A percentile compares a stretch with the other conserved stretches of the same genome.
phyloP scores from a whole-genome alignment of 768 basidiomycete genomes.

The Suillus tomentosus region DNA sequence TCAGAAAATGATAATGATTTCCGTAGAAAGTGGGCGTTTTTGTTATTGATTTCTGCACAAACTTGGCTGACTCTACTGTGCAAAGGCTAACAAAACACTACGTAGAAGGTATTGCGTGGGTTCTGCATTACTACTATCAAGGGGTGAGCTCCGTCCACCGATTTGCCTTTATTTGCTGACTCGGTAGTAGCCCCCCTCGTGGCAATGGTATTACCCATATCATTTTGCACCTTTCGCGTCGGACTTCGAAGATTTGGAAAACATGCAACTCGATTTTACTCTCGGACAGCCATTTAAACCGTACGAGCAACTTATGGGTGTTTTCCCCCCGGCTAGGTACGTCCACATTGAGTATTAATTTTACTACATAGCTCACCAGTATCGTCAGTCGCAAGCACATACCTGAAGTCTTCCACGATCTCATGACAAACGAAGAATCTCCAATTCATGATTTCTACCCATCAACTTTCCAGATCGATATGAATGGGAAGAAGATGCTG shows the following conservation, averaged over 20 bases:
- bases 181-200: conserved; percentile 72
- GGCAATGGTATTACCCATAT: conserved; percentile 99
- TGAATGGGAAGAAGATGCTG: conserved; percentile 99
- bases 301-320: conserved; percentile 97
- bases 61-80: conserved; percentile 11
- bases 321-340: conserved; percentile 92
- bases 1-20: conserved; percentile 71
- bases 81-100: conserved; percentile 79
- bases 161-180: conserved; percentile 10
- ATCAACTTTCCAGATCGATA: conserved; percentile 88
- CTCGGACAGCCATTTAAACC: conserved; percentile 91
- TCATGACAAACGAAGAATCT: conserved; percentile 87
- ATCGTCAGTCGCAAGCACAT: conserved; percentile 79
- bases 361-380: neutral
- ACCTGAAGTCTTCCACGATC: conserved; percentile 77
- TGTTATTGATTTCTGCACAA: conserved; percentile 9
- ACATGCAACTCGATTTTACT: conserved; percentile 79
- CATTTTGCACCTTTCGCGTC: conserved; percentile 98
- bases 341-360: conserved; percentile 18
- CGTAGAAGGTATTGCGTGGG: conserved; percentile 94
- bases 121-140: conserved; percentile 97
- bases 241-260: conserved; percentile 81
- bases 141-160: conserved; percentile 58
- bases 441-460: conserved; percentile 98
- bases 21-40: conserved; percentile 59